phyloP scores from a whole-genome alignment of 139 green algal species.

The Picochlorum sp. region DNA sequence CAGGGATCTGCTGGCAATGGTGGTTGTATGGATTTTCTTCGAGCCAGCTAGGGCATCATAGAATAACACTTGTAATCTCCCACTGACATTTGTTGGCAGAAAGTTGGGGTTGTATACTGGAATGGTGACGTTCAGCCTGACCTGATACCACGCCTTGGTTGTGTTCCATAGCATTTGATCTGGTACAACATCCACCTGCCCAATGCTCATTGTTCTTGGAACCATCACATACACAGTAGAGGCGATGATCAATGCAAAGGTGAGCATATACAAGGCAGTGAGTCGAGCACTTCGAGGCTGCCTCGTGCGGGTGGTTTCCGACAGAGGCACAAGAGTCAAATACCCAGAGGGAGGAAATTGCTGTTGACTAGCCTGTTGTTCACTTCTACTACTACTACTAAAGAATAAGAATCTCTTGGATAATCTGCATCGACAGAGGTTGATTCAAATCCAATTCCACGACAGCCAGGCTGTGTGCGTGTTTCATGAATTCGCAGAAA shows the following conservation, averaged over 20 bases:
- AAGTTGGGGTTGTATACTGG: constrained; percentile 79
- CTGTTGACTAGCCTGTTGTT: constrained; percentile 6
- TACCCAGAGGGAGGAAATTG: constrained; percentile 33
- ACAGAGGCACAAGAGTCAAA: constrained; percentile 60
- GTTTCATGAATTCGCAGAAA: no score
- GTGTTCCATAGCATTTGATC: constrained; percentile 65
- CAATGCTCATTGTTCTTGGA: constrained; percentile 50
- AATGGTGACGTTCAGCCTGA: constrained; percentile 52
- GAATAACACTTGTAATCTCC: constrained; percentile 49
- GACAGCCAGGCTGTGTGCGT: no score
- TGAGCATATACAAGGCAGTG: constrained; percentile 32
- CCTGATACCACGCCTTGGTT: constrained; percentile 52
- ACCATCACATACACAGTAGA: constrained; percentile 53
- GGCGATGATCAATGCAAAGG: constrained; percentile 37
- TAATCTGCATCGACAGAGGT: no score
- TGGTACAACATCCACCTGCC: constrained; percentile 50
- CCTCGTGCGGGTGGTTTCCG: constrained; percentile 16
- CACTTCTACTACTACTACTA: background rate
- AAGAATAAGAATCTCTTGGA: constrained; percentile 1
- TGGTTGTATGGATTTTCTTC: constrained; percentile 10
- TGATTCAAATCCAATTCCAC: no score
- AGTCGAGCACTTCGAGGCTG: constrained; percentile 28
- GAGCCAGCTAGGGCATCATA: constrained; percentile 53
- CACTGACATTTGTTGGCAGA: constrained; percentile 37
- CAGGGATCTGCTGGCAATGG: constrained; percentile 16